Evolutionary conservation across 257 asterid genomes (phyloP).

Genomic region (Nicotiana tabacum): DNA sequence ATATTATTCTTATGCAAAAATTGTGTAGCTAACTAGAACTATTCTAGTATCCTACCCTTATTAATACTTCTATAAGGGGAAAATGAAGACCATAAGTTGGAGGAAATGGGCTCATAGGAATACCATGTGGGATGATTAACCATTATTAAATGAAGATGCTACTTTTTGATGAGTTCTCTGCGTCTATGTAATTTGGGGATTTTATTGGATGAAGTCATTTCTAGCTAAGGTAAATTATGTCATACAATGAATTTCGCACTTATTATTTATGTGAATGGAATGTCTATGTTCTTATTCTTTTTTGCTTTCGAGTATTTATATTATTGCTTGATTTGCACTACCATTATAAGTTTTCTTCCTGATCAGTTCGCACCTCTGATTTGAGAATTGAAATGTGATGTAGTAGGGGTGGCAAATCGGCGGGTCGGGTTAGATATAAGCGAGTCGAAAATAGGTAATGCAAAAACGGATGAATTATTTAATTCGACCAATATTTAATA

Average conservation of each 20-base stretch:
- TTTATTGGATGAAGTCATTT: background rate
- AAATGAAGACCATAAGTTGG: background rate
- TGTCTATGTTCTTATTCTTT: background rate
- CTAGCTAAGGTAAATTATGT: background rate
- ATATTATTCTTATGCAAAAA: constrained; percentile 9
- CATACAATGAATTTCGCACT: background rate
- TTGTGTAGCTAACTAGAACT: constrained; percentile 4
- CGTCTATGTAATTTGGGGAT: background rate
- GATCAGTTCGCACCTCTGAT: no score
- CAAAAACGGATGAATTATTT: no score
- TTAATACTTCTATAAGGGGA: background rate
- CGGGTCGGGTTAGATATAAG: no score
- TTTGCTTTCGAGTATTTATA: background rate
- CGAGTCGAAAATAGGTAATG: no score
- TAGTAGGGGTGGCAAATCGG: background rate
- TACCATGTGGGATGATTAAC: constrained; percentile 4
- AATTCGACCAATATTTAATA: no score
- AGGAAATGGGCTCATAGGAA: background rate
- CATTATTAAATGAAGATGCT: background rate
- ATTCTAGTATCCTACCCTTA: background rate
- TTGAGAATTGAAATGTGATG: no score
- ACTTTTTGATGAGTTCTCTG: background rate
- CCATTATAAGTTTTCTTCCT: background rate
- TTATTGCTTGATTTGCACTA: background rate
- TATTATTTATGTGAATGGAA: background rate